These are phyloP conservation scores for Phytophthora pistaciae DNA, from an alignment of 352 stramenopile species.

Conservation along the genomic window DNA sequence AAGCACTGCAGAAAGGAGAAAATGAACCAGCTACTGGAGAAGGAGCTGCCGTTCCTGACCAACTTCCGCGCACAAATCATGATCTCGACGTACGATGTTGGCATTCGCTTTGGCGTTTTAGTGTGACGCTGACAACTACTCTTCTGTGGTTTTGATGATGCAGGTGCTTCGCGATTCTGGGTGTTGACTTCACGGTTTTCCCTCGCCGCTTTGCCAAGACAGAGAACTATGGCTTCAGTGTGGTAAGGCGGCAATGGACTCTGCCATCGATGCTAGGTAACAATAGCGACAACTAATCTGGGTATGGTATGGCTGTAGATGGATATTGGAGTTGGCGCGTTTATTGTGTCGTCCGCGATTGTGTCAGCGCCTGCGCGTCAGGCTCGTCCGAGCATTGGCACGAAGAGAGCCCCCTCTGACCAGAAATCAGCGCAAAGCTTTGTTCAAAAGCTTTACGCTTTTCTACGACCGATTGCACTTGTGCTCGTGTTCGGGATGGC, in stretches of 20 bases:
- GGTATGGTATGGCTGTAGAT: conserved; percentile 74
- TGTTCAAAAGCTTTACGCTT: conserved; percentile 50
- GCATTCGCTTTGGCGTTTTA: not conserved
- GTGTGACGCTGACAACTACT: not conserved
- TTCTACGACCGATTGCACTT: conserved; percentile 75
- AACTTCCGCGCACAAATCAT: conserved; percentile 87
- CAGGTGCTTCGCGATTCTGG: conserved; percentile 95
- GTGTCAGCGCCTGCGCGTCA: conserved; percentile 77
- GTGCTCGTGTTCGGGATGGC: conserved; percentile 73
- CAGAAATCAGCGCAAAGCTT: conserved; percentile 16
- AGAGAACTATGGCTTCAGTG: conserved; percentile 95
- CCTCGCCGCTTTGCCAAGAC: conserved; percentile 96
- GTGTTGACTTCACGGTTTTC: conserved; percentile 98
- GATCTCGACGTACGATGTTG: conserved; percentile 70
- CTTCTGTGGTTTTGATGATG: not conserved
- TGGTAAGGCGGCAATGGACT: conserved; percentile 57
- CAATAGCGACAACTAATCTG: conserved; percentile 2
- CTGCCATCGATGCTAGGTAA: not conserved
- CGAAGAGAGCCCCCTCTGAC: conserved; percentile 25
- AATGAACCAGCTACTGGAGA: conserved; percentile 78
- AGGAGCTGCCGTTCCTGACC: conserved; percentile 81
- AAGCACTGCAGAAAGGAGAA: conserved; percentile 88
- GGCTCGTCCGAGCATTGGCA: conserved; percentile 34
- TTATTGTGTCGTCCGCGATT: conserved; percentile 92
- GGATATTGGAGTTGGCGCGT: conserved; percentile 97